Conservation (phyloP, 140 eudicot genomes). For the Ambrosia hybrid region DNA sequence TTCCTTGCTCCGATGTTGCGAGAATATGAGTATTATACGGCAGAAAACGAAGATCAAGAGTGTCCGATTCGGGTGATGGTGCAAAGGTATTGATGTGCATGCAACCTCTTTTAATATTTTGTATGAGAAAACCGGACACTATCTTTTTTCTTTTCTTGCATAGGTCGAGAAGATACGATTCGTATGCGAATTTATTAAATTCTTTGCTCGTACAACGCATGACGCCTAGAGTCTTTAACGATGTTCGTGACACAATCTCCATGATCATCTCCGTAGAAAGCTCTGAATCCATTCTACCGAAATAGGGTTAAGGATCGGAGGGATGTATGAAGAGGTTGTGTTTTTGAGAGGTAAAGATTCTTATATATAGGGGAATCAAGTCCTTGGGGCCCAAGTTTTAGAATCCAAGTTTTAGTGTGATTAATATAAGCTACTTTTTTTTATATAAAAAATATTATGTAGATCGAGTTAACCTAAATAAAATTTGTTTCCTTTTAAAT, state of each 20-base stretch:
- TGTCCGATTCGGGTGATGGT: background rate
- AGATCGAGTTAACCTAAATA: too few species aligned
- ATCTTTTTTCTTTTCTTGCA: conserved; percentile 14
- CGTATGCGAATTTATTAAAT: background rate
- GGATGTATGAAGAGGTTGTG: too few species aligned
- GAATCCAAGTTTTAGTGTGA: too few species aligned
- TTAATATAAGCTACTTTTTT: too few species aligned
- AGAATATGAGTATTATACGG: too few species aligned
- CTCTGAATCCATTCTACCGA: too few species aligned
- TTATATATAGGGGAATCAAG: too few species aligned
- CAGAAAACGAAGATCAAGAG: background rate
- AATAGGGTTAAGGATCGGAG: too few species aligned
- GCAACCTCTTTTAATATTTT: background rate
- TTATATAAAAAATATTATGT: too few species aligned
- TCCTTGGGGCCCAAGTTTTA: too few species aligned
- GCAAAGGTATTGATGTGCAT: background rate
- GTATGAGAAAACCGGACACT: conserved; percentile 6
- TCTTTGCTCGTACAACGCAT: background rate
- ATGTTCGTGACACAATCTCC: conserved; percentile 14
- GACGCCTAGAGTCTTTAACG: background rate
- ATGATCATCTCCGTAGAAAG: background rate
- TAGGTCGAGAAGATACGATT: background rate
- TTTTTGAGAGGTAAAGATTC: too few species aligned
- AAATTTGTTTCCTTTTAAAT: too few species aligned
- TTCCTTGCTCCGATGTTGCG: background rate